Evolutionary conservation across 176 grass and related monocot species (phyloP), one percentile per base, ranked within the genome.

Genomic region (Aegilops speltoides): DNA sequence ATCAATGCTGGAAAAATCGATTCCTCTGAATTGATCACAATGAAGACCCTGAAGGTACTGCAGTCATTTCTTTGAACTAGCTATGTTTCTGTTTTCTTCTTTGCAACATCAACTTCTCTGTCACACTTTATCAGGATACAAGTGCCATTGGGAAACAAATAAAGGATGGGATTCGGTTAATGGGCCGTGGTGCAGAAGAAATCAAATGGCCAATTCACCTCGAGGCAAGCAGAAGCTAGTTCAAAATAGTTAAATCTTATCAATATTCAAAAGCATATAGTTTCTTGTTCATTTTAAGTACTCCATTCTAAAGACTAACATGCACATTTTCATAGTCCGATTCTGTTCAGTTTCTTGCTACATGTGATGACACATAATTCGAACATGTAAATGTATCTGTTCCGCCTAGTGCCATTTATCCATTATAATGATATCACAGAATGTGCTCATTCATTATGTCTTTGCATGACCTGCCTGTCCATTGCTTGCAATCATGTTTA

Each of bases 161-260:
- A 89, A 88, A 98, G 76, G 96, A 98, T 84, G 96, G 96, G 60
- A 94, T 98, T 83, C 92, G 93, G 36, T 91, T 98, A 82, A 98
- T 98, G 96, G 91, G 93, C 4, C 93, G 91, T 63, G 96, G 91
- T 80, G 90, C 91, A 56, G 96, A 98, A 91, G 89, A 98, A 83
- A 95, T 98, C 41, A 98, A 98, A 92, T 95, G 96, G 96, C 96
- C 91, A 6, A 92, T 95, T 85, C 96, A 98, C 78, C 88, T 98
- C 34, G 96, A 98, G 91, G 96, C 84, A 85, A 87, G 73, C 34
- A 48, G 32, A 33, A 73, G 3, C 32, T 57, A 54, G 13, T 29
- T 13, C 33, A 1, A 67, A 73, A 45, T 82, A 54, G 60, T 25
- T 34, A 4, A 79, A 83, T 78, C 61, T 23, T 33, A 52, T 56